Evolutionary conservation across 352 stramenopile species (phyloP).

Genomic region (Phytophthora chlamydospora): DNA sequence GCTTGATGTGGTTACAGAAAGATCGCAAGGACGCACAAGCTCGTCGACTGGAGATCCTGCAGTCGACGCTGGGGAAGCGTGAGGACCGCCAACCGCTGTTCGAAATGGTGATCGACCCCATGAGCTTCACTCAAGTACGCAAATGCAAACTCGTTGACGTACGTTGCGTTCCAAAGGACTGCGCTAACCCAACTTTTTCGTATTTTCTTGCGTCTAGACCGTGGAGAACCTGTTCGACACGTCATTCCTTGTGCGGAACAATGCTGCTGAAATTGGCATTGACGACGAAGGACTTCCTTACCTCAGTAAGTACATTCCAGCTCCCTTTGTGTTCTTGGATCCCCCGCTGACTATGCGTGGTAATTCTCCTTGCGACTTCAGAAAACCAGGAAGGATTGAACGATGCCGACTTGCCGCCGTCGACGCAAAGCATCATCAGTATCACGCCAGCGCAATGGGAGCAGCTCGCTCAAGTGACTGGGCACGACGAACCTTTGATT

Average conservation of each 20-base stretch:
- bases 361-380: constrained; percentile 24
- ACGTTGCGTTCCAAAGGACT: background rate
- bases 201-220: constrained; percentile 42
- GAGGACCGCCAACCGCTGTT: constrained; percentile 57
- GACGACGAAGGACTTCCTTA: constrained; percentile 65
- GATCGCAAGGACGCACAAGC: constrained; percentile 83
- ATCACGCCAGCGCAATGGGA: constrained; percentile 79
- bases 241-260: constrained; percentile 83
- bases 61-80: constrained; percentile 53
- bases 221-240: constrained; percentile 88
- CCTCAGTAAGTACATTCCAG: constrained; percentile 44
- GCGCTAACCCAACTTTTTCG: too few relatives aligned
- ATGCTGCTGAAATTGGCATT: constrained; percentile 66
- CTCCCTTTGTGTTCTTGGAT: background rate
- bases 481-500: constrained; percentile 60
- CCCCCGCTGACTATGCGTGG: constrained; percentile 1
- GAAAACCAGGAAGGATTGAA: constrained; percentile 67
- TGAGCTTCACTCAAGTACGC: constrained; percentile 79
- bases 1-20: constrained; percentile 43
- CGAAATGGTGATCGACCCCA: constrained; percentile 71
- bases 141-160: background rate
- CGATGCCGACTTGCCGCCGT: constrained; percentile 54
- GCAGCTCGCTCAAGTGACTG: constrained; percentile 50
- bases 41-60: constrained; percentile 69
- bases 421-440: constrained; percentile 83